A percentile compares a stretch with the other conserved stretches of the same genome.
Evolutionary conservation across 1,284 basidiomycete species (phyloP).

Genomic region (Bondarzewia mesenterica): DNA sequence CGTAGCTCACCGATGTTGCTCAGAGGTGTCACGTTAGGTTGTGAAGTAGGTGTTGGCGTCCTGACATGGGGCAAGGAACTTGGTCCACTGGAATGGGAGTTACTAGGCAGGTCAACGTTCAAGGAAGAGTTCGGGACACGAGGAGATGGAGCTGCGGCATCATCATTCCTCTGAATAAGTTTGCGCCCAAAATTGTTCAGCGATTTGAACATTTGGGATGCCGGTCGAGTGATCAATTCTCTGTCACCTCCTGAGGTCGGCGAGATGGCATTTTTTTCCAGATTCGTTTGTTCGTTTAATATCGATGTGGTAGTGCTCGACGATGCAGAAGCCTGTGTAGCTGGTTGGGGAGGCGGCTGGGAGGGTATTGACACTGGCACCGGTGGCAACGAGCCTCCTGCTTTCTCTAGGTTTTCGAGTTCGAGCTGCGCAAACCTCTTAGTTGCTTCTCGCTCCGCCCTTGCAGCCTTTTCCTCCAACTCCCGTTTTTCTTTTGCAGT

Average conservation of each 20-base stretch:
- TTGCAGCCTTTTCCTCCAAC: conserved; percentile 7
- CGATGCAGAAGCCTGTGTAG: background rate
- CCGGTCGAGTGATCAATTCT: background rate
- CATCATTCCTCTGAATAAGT: background rate
- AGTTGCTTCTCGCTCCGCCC: conserved; percentile 5
- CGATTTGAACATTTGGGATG: background rate
- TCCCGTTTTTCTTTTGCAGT: conserved; percentile 19
- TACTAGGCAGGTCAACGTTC: background rate
- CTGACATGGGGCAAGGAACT: background rate
- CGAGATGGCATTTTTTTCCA: background rate
- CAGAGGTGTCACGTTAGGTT: conserved; percentile 42
- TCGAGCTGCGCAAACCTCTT: background rate
- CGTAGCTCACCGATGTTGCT: conserved; percentile 49
- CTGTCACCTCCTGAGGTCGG: background rate
- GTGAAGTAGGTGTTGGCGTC: background rate
- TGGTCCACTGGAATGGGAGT: background rate
- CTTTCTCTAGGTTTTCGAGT: background rate
- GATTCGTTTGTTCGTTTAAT: too few species aligned
- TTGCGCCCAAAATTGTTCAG: background rate
- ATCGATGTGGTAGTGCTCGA: too few species aligned
- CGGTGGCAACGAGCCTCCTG: background rate
- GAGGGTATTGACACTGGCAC: background rate
- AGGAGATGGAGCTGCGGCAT: background rate
- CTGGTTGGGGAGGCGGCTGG: background rate
- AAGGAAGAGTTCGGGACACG: background rate